These are phyloP conservation scores for Escovopsis sp. DNA, from an alignment of 2,329 filamentous ascomycete species.

Conservation along the genomic window DNA sequence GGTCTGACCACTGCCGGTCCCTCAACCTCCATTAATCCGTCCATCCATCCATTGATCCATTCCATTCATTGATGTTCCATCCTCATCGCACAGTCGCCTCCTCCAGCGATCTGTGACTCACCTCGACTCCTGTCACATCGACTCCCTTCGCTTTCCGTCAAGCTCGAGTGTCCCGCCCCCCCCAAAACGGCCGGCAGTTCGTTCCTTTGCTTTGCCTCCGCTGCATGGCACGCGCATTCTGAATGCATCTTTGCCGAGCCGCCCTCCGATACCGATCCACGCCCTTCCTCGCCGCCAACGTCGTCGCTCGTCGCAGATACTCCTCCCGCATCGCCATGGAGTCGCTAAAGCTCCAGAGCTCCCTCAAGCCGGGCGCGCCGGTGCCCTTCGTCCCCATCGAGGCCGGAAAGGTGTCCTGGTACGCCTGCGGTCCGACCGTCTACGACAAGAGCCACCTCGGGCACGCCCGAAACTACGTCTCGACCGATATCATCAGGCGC, in stretches of 20 bases:
- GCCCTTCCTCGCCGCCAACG: slow-evolving; percentile 14
- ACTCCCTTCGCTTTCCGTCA: background rate
- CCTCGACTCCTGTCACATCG: slow-evolving; percentile 5
- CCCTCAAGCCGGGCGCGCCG: slow-evolving; percentile 55
- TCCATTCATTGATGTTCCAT: no score
- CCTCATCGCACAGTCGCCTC: background rate
- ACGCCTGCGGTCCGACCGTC: slow-evolving; percentile 76
- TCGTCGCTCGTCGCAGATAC: slow-evolving; percentile 21
- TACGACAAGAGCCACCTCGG: slow-evolving; percentile 73
- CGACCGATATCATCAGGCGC: slow-evolving; percentile 73
- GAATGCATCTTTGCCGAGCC: slow-evolving; percentile 23
- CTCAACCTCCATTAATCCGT: no score
- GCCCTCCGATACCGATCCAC: slow-evolving; percentile 14
- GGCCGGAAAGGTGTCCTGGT: slow-evolving; percentile 63
- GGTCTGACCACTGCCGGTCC: no score
- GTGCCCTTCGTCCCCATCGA: slow-evolving; percentile 63
- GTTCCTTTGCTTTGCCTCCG: slow-evolving; percentile 7
- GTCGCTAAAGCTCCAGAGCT: slow-evolving; percentile 65
- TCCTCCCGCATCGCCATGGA: slow-evolving; percentile 28
- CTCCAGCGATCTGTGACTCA: slow-evolving; percentile 6
- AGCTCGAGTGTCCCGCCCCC: no score
- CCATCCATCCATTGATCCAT: no score
- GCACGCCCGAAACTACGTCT: slow-evolving; percentile 82
- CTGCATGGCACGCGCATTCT: slow-evolving; percentile 9
- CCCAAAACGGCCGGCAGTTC: background rate